phyloP scores from a whole-genome alignment of 2,329 filamentous ascomycete genomes.

The Penicillium vulpinum region DNA sequence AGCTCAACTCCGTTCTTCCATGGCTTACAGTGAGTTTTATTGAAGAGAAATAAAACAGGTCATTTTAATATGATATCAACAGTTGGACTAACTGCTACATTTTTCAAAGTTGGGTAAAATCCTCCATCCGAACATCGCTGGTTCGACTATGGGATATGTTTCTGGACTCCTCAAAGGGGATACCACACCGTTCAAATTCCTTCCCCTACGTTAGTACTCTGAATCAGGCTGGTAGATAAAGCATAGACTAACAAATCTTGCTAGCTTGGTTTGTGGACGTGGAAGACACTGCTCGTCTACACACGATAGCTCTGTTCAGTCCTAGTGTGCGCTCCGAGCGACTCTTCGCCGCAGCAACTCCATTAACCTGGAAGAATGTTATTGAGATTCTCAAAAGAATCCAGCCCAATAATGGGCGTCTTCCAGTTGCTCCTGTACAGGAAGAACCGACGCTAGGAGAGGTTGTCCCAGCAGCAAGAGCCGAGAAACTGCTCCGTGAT shows the following conservation, averaged over 20 bases:
- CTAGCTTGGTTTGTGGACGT: conserved; percentile 51
- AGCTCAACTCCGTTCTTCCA: conserved; percentile 43
- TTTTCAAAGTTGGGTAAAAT: conserved; percentile 32
- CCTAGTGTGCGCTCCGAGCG: conserved; percentile 50
- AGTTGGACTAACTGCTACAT: background rate
- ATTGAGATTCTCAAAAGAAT: conserved; percentile 40
- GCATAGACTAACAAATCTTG: background rate
- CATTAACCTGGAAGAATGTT: conserved; percentile 48
- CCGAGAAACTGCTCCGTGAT: background rate
- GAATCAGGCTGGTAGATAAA: background rate
- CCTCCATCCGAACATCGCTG: conserved; percentile 30
- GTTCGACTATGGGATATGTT: conserved; percentile 17
- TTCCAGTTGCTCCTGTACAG: conserved; percentile 23
- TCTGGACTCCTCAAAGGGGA: conserved; percentile 12
- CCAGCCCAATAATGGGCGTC: conserved; percentile 41
- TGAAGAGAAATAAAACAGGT: too few species aligned
- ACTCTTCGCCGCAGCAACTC: conserved; percentile 55
- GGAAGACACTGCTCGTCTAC: conserved; percentile 53
- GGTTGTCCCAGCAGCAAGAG: conserved; percentile 15
- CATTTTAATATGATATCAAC: background rate
- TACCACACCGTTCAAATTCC: background rate
- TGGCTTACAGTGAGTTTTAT: conserved; percentile 31
- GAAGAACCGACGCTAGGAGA: conserved; percentile 24
- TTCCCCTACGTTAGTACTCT: conserved; percentile 17
- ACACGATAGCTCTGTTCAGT: conserved; percentile 54